Conservation (phyloP, 805 yeast species). For the Sungouiozyma intestinalis region DNA sequence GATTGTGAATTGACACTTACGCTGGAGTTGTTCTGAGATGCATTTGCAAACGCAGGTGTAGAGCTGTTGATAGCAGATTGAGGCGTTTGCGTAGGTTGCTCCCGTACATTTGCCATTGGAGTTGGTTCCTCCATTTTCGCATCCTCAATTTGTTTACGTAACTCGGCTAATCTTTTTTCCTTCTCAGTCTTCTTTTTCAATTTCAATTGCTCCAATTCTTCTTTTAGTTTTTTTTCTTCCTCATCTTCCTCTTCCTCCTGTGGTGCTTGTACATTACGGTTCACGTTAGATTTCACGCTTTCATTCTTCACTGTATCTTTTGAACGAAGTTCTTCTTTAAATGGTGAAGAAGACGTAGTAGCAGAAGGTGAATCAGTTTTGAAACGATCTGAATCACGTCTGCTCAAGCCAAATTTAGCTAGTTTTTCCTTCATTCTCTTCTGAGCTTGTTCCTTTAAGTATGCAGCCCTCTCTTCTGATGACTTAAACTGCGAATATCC, state of each 20-base stretch:
- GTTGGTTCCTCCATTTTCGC: slow-evolving; percentile 29
- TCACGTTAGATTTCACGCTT: not conserved
- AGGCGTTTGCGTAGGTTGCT: slow-evolving; percentile 1
- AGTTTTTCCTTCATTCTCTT: slow-evolving; percentile 77
- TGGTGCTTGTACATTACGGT: not conserved
- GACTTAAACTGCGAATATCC: slow-evolving; percentile 23
- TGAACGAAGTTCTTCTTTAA: slow-evolving; percentile 3
- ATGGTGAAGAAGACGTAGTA: slow-evolving; percentile 3
- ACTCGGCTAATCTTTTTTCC: slow-evolving; percentile 47
- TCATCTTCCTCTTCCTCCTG: slow-evolving; percentile 29
- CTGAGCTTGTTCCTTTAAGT: slow-evolving; percentile 70
- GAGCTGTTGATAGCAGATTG: not conserved
- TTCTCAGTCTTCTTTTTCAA: slow-evolving; percentile 45
- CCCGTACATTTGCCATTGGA: slow-evolving; percentile 25
- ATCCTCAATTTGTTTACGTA: slow-evolving; percentile 50
- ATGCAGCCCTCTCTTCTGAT: slow-evolving; percentile 65
- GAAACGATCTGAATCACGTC: slow-evolving; percentile 21
- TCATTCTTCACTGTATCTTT: slow-evolving; percentile 2
- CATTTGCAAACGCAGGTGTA: not conserved
- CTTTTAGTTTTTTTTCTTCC: slow-evolving; percentile 36
- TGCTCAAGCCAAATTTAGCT: slow-evolving; percentile 65
- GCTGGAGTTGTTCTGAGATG: not conserved
- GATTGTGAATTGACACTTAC: slow-evolving; percentile 4
- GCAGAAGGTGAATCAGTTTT: slow-evolving; percentile 2
- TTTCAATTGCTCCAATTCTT: slow-evolving; percentile 32